These are phyloP conservation scores for Eremothecium coryli DNA, from an alignment of 1,139 yeast genomes.

Conservation along the genomic window DNA sequence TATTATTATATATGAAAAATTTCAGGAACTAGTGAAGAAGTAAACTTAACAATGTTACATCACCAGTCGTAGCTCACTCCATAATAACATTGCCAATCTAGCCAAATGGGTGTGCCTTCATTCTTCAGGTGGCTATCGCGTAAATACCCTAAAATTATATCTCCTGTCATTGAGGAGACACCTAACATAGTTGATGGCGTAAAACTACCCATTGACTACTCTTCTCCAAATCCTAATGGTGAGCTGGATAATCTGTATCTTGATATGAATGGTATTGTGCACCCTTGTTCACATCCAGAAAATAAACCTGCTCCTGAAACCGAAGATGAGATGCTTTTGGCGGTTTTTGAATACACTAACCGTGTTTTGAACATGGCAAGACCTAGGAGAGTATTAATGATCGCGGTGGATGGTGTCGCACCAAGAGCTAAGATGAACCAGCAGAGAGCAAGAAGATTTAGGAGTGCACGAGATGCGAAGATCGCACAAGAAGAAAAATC, in stretches of 20 bases:
- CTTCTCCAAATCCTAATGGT: conserved; percentile 86
- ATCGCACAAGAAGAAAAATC: conserved; percentile 56
- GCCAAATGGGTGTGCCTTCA: conserved; percentile 89
- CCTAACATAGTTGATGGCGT: conserved; percentile 47
- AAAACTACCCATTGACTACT: conserved; percentile 55
- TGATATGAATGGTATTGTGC: conserved; percentile 97
- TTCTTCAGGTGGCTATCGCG: conserved; percentile 92
- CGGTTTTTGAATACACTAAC: conserved; percentile 81
- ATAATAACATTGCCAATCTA: no score
- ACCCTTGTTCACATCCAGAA: conserved; percentile 96
- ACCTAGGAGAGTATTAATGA: conserved; percentile 83
- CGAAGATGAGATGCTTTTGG: conserved; percentile 91
- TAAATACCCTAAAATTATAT: conserved; percentile 88
- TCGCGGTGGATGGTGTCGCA: conserved; percentile 99
- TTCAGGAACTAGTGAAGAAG: no score
- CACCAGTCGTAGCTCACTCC: no score
- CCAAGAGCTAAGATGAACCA: conserved; percentile 99
- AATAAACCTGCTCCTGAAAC: conserved; percentile 89
- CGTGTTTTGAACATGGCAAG: conserved; percentile 87
- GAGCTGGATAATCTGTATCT: conserved; percentile 84
- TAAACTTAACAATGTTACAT: no score
- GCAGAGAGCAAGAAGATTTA: conserved; percentile 92
- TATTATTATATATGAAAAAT: no score
- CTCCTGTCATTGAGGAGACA: conserved; percentile 79
- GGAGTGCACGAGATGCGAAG: conserved; percentile 93